phyloP scores from a whole-genome alignment of 768 basidiomycete genomes.

The Clitopilus hobsonii region DNA sequence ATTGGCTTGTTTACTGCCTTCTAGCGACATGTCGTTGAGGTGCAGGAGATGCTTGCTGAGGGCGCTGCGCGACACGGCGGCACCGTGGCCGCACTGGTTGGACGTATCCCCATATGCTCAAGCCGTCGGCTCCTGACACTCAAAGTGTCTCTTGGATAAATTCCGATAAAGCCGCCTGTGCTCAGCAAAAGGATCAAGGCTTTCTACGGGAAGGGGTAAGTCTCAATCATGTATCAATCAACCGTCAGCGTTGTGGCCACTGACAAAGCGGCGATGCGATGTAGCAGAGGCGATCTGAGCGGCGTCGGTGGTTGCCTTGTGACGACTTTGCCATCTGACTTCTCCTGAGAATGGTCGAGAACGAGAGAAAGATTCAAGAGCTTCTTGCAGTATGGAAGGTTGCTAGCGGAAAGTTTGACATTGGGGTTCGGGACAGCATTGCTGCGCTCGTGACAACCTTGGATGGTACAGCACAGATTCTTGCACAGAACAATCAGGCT shows the following conservation, averaged over 20 bases:
- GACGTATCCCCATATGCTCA: not conserved
- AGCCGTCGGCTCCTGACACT: not conserved
- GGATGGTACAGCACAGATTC: constrained; percentile 44
- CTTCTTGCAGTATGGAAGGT: constrained; percentile 30
- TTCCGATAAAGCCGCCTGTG: not conserved
- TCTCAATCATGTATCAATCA: not conserved
- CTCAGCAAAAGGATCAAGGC: not conserved
- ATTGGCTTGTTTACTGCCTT: constrained; percentile 10
- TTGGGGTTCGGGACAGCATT: constrained; percentile 27
- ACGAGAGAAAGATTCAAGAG: constrained; percentile 3
- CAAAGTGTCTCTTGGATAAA: not conserved
- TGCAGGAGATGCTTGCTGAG: not conserved
- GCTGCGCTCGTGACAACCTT: constrained; percentile 32
- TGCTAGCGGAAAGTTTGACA: constrained; percentile 38
- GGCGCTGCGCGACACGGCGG: not conserved
- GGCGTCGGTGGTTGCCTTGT: not conserved
- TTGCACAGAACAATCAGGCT: constrained; percentile 40
- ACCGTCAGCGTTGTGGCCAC: not conserved
- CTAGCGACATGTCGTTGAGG: constrained; percentile 16
- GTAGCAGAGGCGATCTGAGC: not conserved
- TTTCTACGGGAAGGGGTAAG: not conserved
- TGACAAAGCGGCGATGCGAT: not conserved
- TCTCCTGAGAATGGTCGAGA: constrained; percentile 9
- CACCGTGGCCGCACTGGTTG: not conserved
- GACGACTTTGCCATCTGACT: not conserved